Evolutionary conservation across 805 yeast genomes (phyloP), one percentile per base, ranked within the genome.

Genomic region (Ogataea angusta): DNA sequence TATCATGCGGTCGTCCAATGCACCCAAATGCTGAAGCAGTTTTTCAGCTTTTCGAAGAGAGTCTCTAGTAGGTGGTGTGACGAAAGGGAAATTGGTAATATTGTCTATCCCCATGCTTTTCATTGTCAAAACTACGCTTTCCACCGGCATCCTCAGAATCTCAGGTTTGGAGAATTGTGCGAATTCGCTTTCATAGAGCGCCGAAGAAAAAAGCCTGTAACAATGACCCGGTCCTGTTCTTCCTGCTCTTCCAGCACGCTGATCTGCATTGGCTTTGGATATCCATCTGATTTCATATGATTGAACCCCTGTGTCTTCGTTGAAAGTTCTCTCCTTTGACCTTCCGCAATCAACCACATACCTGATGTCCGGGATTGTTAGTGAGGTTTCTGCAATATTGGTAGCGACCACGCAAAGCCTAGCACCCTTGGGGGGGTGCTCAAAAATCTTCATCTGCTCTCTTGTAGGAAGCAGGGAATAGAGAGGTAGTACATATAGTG

Each of bases 181-280:
- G 59, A 93, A 93, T 49, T 83, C 93, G 47, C 80, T 76, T 58
- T 93, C 97, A 60, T 71, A 93, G 6, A 95, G 85, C 2, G 99
- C 99, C 12, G 98, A 90, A 0, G 98, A 91, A 55, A 73, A 93
- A 10, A 93, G 63, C 45, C 99, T 70, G 60, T 93, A 93, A 60
- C 96, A 87, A 57, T 93, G 98, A 43, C 99, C 99, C 0, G 99
- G 97, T 0, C 98, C 99, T 0, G 96, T 90, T 73, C 98, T 82
- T 59, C 97, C 98, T 36, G 98, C 98, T 70, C 98, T 81, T 58
- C 98, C 98, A 14, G 95, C 68, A 67, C 99, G 76, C 69, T 93
- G 99, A 51, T 80, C 93, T 0, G 98, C 91, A 44, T 95, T 84
- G 2, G 99, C 99, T 54, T 93, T 89, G 34, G 95, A 84, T 4